Percentiles rank a stretch among this genome's conserved stretches.
phyloP scores from a whole-genome alignment of 1,139 yeast genomes.

The Casaregolazyma suthepensis region DNA sequence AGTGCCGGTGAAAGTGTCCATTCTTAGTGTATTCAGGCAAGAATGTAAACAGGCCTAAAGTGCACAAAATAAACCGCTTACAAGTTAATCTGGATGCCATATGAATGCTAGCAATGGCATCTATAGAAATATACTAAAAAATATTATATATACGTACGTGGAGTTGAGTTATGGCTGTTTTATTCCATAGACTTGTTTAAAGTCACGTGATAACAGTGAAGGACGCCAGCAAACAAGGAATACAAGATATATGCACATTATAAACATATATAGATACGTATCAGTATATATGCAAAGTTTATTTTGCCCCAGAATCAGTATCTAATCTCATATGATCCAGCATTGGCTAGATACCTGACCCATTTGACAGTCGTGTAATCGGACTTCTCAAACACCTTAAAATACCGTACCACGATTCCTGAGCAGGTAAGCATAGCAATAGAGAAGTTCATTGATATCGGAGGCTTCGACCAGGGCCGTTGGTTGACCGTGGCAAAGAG shows the following conservation, averaged over 20 bases:
- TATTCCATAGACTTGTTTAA: neutral
- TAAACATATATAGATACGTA: neutral
- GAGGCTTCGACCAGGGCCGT: conserved; percentile 63
- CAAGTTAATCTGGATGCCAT: neutral
- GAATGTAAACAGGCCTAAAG: neutral
- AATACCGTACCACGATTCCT: conserved; percentile 67
- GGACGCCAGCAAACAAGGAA: neutral
- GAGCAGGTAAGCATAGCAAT: conserved; percentile 75
- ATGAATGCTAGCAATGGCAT: neutral
- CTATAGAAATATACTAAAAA: neutral
- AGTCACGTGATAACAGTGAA: neutral
- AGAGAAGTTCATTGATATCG: conserved; percentile 64
- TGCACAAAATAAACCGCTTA: neutral
- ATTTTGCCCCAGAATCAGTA: neutral
- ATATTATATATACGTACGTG: neutral
- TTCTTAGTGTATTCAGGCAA: too few species aligned
- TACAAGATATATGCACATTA: conserved; percentile 29
- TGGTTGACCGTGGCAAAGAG: conserved; percentile 31
- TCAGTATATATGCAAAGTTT: neutral
- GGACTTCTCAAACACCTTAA: conserved; percentile 60
- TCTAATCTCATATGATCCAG: conserved; percentile 77
- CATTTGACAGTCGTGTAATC: conserved; percentile 75
- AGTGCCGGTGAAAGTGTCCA: too few species aligned
- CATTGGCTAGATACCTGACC: conserved; percentile 71
- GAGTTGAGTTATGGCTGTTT: neutral